Evolutionary conservation across 2,329 filamentous ascomycete genomes (phyloP), one percentile per base, ranked within the genome.

Genomic region (Trichoderma endophyticum): DNA sequence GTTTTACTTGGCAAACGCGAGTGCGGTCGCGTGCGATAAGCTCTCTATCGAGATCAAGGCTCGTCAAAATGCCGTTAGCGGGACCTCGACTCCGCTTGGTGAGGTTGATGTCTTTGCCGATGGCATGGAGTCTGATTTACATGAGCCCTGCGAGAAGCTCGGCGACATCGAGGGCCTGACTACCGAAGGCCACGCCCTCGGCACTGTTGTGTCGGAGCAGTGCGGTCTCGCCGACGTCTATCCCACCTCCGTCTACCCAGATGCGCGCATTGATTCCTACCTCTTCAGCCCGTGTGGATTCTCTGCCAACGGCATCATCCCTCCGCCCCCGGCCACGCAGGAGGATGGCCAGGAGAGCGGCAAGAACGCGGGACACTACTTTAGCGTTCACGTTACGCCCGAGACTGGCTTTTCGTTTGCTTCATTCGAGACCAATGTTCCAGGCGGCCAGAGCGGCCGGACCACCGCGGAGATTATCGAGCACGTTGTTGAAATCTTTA

Each of bases 361-460:
- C 68, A 75, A 75, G 73, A 86, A 85, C 67, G 84, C 88, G 4
- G 92, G 89, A 54, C 94, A 98, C 83, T 99, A 99, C 84, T 99
- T 98, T 83, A 99, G 95, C 1, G 96, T 99, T 28, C 96, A 99
- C 80, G 96, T 99, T 75, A 99, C 96, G 0, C 96, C 96, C 0
- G 96, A 99, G 86, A 94, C 95, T 15, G 91, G 97, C 78, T 99
- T 95, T 86, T 98, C 95, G 6, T 99, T 97, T 81, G 96, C 96
- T 43, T 98, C 94, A 2, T 99, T 99, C 80, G 96, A 99, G 86
- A 98, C 96, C 76, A 99, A 98, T 77, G 95, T 99, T 4, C 96
- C 96, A 1, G 92, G 94, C 30, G 91, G 90, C 6, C 94, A 97
- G 83, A 93, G 90, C 71, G 95, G 95, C 18, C 92, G 95, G 74